phyloP scores from a whole-genome alignment of 371 early-diverging fungal genomes.

The Lichtheimia ramosa region DNA sequence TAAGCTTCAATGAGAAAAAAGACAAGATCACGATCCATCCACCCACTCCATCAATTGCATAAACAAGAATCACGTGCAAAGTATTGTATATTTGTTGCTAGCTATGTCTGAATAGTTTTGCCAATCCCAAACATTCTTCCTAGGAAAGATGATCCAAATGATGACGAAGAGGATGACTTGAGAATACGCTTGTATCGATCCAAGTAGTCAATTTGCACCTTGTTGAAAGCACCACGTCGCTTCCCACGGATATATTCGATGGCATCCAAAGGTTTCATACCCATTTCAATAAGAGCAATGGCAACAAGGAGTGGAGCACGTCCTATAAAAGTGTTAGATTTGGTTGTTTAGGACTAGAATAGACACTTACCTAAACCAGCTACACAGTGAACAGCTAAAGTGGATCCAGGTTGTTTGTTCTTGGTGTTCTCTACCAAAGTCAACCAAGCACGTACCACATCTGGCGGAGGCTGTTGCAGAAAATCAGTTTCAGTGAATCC shows the following conservation, averaged over 20 bases:
- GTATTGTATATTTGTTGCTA: slow-evolving; percentile 1
- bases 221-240: slow-evolving; percentile 84
- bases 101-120: slow-evolving; percentile 1
- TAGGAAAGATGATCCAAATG: slow-evolving; percentile 28
- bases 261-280: slow-evolving; percentile 78
- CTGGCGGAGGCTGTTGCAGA: slow-evolving; percentile 57
- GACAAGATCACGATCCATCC: too few species aligned
- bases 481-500: neutral
- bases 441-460: slow-evolving; percentile 72
- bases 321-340: slow-evolving; percentile 26
- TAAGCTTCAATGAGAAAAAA: too few species aligned
- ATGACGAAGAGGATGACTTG: slow-evolving; percentile 38
- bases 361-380: slow-evolving; percentile 57
- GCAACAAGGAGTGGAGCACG: slow-evolving; percentile 73
- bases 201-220: slow-evolving; percentile 71
- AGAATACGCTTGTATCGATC: slow-evolving; percentile 41
- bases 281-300: slow-evolving; percentile 82
- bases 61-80: neutral
- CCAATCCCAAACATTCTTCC: slow-evolving; percentile 45
- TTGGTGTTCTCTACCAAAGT: slow-evolving; percentile 55
- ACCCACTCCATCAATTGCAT: too few species aligned
- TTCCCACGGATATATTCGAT: slow-evolving; percentile 74
- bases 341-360: too few species aligned
- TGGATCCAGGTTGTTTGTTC: slow-evolving; percentile 45
- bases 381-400: slow-evolving; percentile 85